phyloP scores from a whole-genome alignment of 2,329 filamentous ascomycete genomes.

The Ophiostoma pallidulum region DNA sequence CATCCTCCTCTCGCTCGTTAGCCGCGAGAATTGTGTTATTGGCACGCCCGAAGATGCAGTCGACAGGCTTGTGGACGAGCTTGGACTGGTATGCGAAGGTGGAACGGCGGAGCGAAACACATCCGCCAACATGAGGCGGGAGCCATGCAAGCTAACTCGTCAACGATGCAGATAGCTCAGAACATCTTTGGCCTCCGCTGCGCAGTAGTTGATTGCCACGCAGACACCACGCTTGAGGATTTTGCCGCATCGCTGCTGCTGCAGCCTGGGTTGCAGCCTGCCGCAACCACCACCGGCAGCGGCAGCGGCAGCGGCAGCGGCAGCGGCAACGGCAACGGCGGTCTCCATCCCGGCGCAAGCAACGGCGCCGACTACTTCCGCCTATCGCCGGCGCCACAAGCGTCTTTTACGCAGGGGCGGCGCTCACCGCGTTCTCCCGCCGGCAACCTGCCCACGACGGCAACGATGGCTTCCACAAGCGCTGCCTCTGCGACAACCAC shows the following conservation, averaged over 20 bases:
- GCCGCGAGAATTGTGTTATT: conserved; percentile 80
- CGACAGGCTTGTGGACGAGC: conserved; percentile 61
- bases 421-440: neutral
- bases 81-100: conserved; percentile 52
- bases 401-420: neutral
- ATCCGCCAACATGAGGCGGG: too few species aligned
- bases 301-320: conserved; percentile 9
- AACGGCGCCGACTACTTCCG: conserved; percentile 19
- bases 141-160: neutral
- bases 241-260: conserved; percentile 64
- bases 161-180: conserved; percentile 44
- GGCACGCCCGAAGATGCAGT: conserved; percentile 56
- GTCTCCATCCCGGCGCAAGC: neutral
- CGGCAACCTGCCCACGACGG: neutral
- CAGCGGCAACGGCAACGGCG: neutral
- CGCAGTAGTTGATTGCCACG: conserved; percentile 61
- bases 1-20: conserved; percentile 68
- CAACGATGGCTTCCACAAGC: neutral
- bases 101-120: too few species aligned
- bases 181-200: conserved; percentile 65
- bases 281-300: conserved; percentile 9
- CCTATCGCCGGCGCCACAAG: conserved; percentile 3
- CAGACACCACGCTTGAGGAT: conserved; percentile 67
- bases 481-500: conserved; percentile 16
- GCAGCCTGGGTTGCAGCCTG: conserved; percentile 19